phyloP scores from a whole-genome alignment of 2,329 filamentous ascomycete genomes.

The Blastomyces parvus region DNA sequence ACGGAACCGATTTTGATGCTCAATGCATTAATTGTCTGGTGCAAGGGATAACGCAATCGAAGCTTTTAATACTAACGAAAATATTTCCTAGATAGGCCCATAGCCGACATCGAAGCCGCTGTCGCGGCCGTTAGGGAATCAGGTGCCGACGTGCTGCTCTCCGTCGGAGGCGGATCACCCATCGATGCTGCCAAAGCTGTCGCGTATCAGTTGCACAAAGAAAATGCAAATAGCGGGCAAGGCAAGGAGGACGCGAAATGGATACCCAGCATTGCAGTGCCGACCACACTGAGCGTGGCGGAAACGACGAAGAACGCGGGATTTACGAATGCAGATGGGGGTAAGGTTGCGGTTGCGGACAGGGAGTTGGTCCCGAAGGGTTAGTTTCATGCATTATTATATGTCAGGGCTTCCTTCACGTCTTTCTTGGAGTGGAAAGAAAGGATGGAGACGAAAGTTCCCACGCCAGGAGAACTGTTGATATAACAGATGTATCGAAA shows the following conservation, averaged over 20 bases:
- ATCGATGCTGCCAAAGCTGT: conserved; percentile 15
- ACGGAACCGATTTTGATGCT: too few relatives aligned
- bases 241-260: conserved; percentile 9
- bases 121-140: conserved; percentile 6
- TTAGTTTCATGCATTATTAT: neutral
- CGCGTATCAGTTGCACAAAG: conserved; percentile 12
- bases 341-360: conserved; percentile 15
- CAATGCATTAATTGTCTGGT: too few relatives aligned
- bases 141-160: conserved; percentile 13
- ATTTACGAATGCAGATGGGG: conserved; percentile 12
- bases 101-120: conserved; percentile 14
- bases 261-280: conserved; percentile 13
- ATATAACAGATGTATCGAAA: neutral
- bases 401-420: neutral
- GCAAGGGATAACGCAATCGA: neutral
- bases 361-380: conserved; percentile 20
- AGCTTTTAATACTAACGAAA: neutral
- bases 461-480: neutral
- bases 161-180: conserved; percentile 14
- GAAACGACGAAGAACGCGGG: conserved; percentile 14
- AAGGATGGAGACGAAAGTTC: neutral
- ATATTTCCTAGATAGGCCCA: conserved; percentile 8
- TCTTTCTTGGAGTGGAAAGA: neutral
- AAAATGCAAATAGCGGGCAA: neutral
- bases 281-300: conserved; percentile 15